Evolutionary conservation across 768 basidiomycete species (phyloP), one percentile per base, ranked within the genome.

Genomic region (Leccinum broughii): DNA sequence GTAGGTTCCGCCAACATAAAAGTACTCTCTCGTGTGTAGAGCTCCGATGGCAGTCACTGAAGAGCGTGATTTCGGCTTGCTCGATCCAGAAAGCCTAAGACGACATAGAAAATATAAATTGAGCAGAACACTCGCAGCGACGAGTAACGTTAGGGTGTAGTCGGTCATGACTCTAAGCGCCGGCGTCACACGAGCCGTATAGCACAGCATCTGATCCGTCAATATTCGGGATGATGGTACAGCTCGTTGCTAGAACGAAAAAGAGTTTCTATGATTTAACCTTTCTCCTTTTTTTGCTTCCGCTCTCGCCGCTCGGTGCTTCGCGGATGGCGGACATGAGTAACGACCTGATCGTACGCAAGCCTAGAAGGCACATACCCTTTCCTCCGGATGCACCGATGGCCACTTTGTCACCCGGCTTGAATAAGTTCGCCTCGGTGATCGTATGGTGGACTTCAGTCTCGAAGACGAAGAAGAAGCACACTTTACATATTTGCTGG

Each of bases 361-460:
- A 44, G 20, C 50, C 9, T 15, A 44, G 17, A 51, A 8, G 66
- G 32, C 13, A 55, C 80, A 55, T 50, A 93, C 96, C 96, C 84
- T 99, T 99, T 50, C 97, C 97, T 51, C 97, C 97, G 55, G 94
- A 97, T 56, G 97, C 97, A 34, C 97, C 97, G 60, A 99, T 98
- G 26, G 97, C 97, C 41, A 99, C 94, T 63, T 85, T 81, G 76
- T 99, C 94, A 35, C 95, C 93, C 11, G 86, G 80, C 70, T 86
- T 87, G 81, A 99, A 99, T 4, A 99, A 80, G 57, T 79, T 78
- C 11, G 92, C 84, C 68, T 92, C 83, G 6, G 80, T 86, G 70
- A 98, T 98, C 1, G 97, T 98, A 72, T 95, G 90, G 78, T 99
- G 97, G 30, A 99, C 89, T 73, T 99, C 97, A 1, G 94, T 96